These are phyloP conservation scores for Periconia sp. DNA, from an alignment of 2,329 filamentous ascomycete species.

Conservation along the genomic window DNA sequence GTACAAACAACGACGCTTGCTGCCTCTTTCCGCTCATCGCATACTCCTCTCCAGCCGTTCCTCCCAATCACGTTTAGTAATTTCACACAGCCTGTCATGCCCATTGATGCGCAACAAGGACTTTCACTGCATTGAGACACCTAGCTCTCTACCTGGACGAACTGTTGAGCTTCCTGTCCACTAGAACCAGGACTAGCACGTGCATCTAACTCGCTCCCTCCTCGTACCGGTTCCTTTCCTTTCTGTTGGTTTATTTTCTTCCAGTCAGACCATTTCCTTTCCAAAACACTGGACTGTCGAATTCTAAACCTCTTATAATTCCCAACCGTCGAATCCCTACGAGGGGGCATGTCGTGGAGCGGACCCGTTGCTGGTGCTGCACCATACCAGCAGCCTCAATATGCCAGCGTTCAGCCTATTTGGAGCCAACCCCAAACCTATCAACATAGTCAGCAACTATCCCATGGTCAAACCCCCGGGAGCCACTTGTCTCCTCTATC, in stretches of 20 bases:
- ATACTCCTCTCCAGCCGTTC: slow-evolving; percentile 8
- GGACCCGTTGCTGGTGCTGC: slow-evolving; percentile 34
- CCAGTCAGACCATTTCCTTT: too few relatives aligned
- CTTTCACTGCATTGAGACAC: not conserved
- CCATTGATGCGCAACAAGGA: not conserved
- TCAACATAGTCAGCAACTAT: slow-evolving; percentile 35
- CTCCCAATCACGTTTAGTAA: not conserved
- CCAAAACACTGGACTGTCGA: not conserved
- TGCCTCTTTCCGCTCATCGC: slow-evolving; percentile 17
- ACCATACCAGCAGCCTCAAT: slow-evolving; percentile 36
- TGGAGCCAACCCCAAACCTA: slow-evolving; percentile 31
- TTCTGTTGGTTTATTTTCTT: too few relatives aligned
- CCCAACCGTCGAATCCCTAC: not conserved
- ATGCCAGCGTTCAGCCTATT: slow-evolving; percentile 26
- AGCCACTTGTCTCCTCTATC: slow-evolving; percentile 25
- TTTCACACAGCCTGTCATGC: not conserved
- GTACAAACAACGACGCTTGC: slow-evolving; percentile 11
- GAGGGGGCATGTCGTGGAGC: slow-evolving; percentile 39
- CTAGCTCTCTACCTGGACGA: not conserved
- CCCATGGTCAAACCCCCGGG: slow-evolving; percentile 33
- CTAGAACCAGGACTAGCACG: not conserved
- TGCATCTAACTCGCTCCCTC: not conserved
- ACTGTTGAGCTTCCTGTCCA: not conserved
- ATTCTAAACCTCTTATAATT: not conserved
- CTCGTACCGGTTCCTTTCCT: not conserved